Conservation (phyloP, 2,329 filamentous ascomycete genomes). For the Cladorrhinum sp. region DNA sequence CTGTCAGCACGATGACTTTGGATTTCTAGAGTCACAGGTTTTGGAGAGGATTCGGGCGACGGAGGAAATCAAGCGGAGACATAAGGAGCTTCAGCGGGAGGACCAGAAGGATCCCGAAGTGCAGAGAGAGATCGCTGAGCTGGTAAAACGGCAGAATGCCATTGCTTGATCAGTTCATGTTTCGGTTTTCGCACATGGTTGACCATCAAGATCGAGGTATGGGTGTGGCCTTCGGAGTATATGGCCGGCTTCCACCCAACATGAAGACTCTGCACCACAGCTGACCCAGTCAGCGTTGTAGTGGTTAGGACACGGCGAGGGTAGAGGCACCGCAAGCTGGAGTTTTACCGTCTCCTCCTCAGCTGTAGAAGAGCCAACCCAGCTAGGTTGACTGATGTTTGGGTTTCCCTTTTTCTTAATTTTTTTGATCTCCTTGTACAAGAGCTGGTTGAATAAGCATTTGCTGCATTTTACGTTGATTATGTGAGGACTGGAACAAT, state of each 20-base stretch:
- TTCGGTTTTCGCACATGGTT: too few relatives aligned
- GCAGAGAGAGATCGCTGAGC: constrained; percentile 15
- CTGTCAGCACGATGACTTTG: constrained; percentile 63
- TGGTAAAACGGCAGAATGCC: constrained; percentile 19
- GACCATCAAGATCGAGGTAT: too few relatives aligned
- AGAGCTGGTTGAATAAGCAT: background rate
- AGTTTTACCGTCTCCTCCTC: too few relatives aligned
- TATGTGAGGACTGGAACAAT: background rate
- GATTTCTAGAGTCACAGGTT: constrained; percentile 57
- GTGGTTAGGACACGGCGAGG: too few relatives aligned
- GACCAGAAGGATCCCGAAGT: constrained; percentile 20
- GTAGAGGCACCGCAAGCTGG: too few relatives aligned
- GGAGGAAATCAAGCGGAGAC: constrained; percentile 16
- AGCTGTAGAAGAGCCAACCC: too few relatives aligned
- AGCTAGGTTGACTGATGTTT: too few relatives aligned
- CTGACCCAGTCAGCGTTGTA: too few relatives aligned
- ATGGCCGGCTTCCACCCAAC: too few relatives aligned
- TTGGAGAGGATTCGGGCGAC: constrained; percentile 51
- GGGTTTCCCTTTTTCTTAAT: too few relatives aligned
- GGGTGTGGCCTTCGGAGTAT: too few relatives aligned
- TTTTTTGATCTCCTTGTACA: background rate
- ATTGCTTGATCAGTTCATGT: constrained; percentile 16
- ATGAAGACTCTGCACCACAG: too few relatives aligned
- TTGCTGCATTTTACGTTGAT: background rate
- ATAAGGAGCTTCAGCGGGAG: constrained; percentile 17